Evolutionary conservation across 2,329 filamentous ascomycete species (phyloP).

Genomic region (Penicillium sp.): DNA sequence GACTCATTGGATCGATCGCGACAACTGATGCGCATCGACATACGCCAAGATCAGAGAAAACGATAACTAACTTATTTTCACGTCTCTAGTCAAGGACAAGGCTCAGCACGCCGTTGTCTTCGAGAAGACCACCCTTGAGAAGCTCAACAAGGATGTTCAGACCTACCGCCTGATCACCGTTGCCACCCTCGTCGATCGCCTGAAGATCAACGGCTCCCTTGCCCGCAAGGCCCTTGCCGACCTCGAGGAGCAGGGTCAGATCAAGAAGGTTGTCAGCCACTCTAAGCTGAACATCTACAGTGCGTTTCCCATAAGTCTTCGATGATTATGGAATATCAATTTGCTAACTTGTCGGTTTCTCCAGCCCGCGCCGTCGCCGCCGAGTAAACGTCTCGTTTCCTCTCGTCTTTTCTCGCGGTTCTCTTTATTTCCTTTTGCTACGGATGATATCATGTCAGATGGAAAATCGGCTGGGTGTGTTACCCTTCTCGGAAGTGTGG

Average conservation of each 20-base stretch:
- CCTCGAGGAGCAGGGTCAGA: constrained; percentile 96
- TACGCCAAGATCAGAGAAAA: constrained; percentile 18
- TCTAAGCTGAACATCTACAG: constrained; percentile 99
- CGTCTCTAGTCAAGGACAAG: constrained; percentile 95
- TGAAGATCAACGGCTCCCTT: constrained; percentile 99
- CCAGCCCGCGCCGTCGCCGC: constrained; percentile 50
- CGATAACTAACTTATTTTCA: constrained; percentile 31
- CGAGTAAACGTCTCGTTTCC: constrained; percentile 46
- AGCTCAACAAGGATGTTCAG: constrained; percentile 99
- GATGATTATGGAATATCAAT: not conserved
- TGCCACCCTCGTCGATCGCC: constrained; percentile 95
- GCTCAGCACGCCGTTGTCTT: constrained; percentile 97
- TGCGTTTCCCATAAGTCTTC: constrained; percentile 50
- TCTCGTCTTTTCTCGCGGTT: constrained; percentile 42
- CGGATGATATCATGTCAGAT: constrained; percentile 46
- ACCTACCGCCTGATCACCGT: constrained; percentile 99
- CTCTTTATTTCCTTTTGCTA: constrained; percentile 39
- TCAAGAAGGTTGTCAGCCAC: constrained; percentile 96
- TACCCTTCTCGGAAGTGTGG: constrained; percentile 38
- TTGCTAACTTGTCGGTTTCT: constrained; percentile 17
- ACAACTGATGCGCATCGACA: constrained; percentile 10
- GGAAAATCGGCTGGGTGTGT: constrained; percentile 44
- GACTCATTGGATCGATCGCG: constrained; percentile 23
- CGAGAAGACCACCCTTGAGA: constrained; percentile 96
- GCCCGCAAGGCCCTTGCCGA: constrained; percentile 87